Conservation (phyloP, 73 alveolate genomes). For the Paramecium sexaurelia region DNA sequence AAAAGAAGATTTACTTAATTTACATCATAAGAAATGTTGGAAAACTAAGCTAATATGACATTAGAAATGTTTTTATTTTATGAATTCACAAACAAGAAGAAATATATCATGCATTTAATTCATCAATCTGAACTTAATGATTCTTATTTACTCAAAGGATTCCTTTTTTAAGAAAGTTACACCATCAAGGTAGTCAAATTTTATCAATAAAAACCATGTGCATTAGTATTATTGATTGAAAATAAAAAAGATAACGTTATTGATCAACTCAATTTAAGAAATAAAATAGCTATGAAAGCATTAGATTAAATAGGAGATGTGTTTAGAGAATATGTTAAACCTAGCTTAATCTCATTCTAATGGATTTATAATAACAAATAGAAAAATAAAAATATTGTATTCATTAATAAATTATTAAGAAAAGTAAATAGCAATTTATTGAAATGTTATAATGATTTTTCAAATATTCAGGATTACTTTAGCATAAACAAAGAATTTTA, state of each 20-base stretch:
- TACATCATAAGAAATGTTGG: background rate
- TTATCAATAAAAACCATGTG: background rate
- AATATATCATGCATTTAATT: background rate
- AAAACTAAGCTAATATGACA: background rate
- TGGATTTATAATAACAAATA: background rate
- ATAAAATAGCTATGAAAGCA: background rate
- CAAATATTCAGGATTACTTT: background rate
- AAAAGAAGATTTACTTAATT: background rate
- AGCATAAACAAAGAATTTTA: conserved; percentile 2
- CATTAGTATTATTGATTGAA: background rate
- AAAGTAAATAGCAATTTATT: background rate
- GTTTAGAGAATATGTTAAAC: background rate
- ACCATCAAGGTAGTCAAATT: background rate
- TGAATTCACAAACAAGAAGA: background rate
- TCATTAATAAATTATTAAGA: background rate
- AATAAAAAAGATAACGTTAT: conserved; percentile 4
- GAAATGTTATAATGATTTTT: background rate
- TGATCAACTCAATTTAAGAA: background rate
- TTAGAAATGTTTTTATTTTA: background rate
- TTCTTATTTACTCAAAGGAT: background rate
- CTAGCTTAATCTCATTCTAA: background rate
- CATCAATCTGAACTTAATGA: background rate
- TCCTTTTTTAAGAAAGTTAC: background rate
- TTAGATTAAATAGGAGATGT: background rate
- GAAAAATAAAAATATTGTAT: background rate